A percentile compares a stretch with the other conserved stretches of the same genome.
These are phyloP conservation scores for Arabidopsis hybrid DNA, from an alignment of 441 rosid species.

Conservation along the genomic window DNA sequence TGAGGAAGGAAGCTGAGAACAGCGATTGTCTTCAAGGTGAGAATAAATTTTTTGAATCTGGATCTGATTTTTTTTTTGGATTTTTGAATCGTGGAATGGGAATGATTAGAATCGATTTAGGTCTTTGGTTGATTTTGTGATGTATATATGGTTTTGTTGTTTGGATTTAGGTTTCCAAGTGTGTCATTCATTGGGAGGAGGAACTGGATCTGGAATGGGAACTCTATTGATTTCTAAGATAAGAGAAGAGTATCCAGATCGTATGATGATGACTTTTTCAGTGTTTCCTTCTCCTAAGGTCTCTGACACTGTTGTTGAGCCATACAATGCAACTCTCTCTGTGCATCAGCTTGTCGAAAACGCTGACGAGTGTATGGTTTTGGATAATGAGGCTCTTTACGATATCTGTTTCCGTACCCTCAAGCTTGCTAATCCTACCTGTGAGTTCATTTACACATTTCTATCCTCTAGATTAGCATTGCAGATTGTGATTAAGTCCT, in stretches of 20 bases:
- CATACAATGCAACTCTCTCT: constrained; percentile 94
- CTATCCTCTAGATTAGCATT: not conserved
- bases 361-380: constrained; percentile 97
- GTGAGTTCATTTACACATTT: constrained; percentile 54
- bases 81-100: constrained; percentile 10
- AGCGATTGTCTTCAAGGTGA: constrained; percentile 49
- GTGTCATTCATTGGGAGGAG: constrained; percentile 96
- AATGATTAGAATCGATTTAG: not conserved
- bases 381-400: constrained; percentile 89
- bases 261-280: constrained; percentile 93
- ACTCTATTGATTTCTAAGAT: constrained; percentile 86
- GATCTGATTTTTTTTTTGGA: not conserved
- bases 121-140: constrained; percentile 28
- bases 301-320: constrained; percentile 97
- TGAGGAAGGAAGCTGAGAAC: constrained; percentile 48
- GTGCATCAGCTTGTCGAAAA: constrained; percentile 96
- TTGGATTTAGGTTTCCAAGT: constrained; percentile 77
- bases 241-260: constrained; percentile 49
- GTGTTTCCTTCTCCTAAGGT: constrained; percentile 98
- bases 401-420: constrained; percentile 96
- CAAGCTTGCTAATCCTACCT: constrained; percentile 69
- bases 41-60: not conserved
- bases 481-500: not conserved
- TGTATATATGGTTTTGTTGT: not conserved
- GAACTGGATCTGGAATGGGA: constrained; percentile 97